Evolutionary conservation across 352 stramenopile species (phyloP).

Genomic region (Globisporangium sylvaticum): DNA sequence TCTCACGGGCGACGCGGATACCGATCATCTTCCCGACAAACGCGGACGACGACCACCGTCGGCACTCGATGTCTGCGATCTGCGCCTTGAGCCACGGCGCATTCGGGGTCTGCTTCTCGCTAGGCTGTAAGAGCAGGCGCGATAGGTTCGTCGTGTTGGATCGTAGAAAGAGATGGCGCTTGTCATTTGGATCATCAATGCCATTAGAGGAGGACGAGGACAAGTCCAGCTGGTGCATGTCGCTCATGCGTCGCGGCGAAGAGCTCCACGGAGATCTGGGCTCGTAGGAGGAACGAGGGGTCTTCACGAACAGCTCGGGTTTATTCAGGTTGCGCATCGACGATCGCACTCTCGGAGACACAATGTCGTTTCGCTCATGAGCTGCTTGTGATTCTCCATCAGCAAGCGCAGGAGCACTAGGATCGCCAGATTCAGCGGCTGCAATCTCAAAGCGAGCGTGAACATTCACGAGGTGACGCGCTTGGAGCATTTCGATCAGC

Average conservation of each 20-base stretch:
- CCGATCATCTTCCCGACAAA: slow-evolving; percentile 88
- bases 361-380: slow-evolving; percentile 6
- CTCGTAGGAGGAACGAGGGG: neutral
- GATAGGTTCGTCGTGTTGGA: slow-evolving; percentile 51
- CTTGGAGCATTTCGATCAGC: slow-evolving; percentile 83
- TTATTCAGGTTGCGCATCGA: slow-evolving; percentile 20
- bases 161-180: slow-evolving; percentile 24
- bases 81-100: slow-evolving; percentile 76
- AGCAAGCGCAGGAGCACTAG: neutral
- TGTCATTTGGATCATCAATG: neutral
- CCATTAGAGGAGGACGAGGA: neutral
- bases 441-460: slow-evolving; percentile 64
- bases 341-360: slow-evolving; percentile 22
- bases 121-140: slow-evolving; percentile 23
- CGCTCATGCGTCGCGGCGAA: slow-evolving; percentile 59
- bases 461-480: slow-evolving; percentile 71
- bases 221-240: slow-evolving; percentile 13
- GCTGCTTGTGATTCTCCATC: neutral
- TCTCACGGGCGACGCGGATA: slow-evolving; percentile 75
- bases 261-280: slow-evolving; percentile 21
- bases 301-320: slow-evolving; percentile 2
- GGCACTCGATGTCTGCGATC: slow-evolving; percentile 82
- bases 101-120: slow-evolving; percentile 30
- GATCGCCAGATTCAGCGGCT: slow-evolving; percentile 22
- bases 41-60: slow-evolving; percentile 77